Percentiles rank a stretch among this genome's conserved stretches.
These are phyloP conservation scores for Aspergillus brunneoviolaceus DNA, from an alignment of 2,329 filamentous ascomycete genomes.

Conservation along the genomic window DNA sequence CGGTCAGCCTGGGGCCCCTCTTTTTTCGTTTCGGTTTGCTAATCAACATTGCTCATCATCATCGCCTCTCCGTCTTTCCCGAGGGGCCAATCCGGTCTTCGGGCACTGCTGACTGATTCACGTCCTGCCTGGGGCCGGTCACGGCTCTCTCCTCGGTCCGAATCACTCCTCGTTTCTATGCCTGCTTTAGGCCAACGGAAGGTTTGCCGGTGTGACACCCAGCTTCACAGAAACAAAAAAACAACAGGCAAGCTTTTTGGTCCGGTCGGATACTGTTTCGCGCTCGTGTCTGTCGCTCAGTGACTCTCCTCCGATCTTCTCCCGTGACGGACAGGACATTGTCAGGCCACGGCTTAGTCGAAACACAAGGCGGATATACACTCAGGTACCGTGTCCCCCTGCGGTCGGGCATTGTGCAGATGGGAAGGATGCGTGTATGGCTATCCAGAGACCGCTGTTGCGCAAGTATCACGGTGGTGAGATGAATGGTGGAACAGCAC, in stretches of 20 bases:
- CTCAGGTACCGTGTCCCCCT: neutral
- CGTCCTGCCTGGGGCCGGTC: neutral
- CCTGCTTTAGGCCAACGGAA: neutral
- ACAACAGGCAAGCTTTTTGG: neutral
- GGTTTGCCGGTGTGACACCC: neutral
- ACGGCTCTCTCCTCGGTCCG: neutral
- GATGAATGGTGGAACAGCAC: neutral
- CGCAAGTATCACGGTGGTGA: neutral
- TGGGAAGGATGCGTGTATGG: neutral
- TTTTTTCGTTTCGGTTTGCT: neutral
- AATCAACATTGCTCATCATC: neutral
- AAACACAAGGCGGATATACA: neutral
- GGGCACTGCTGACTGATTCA: neutral
- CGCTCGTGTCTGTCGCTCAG: too few species aligned
- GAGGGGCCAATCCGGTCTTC: neutral
- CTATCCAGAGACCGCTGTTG: neutral
- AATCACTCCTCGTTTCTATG: neutral
- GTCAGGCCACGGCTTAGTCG: neutral
- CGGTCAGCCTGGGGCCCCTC: neutral
- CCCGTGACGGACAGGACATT: neutral
- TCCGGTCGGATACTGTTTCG: neutral
- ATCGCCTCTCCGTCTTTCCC: neutral
- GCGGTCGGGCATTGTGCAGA: neutral
- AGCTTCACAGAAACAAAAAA: neutral
- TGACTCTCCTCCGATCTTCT: too few species aligned